Base-by-base conservation (phyloP, 2,329 filamentous ascomycete genomes). In the Dothideomycetidae sp. region DNA sequence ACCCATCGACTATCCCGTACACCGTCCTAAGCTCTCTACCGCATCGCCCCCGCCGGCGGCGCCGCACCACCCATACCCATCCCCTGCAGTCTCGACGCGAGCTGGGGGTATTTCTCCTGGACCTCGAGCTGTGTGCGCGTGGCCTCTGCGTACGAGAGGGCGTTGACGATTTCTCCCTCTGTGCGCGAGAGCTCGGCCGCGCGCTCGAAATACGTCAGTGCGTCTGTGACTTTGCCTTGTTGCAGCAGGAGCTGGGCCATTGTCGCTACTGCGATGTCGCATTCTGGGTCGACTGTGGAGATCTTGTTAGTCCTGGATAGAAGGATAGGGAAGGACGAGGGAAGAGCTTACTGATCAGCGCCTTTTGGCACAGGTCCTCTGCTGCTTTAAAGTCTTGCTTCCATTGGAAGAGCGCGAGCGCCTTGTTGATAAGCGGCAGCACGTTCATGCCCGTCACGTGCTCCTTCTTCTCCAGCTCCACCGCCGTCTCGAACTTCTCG, bases 371-470 rank as follows among this genome's bases (percentile, higher is more conserved):
- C 36, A 98, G 71, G 62, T 90, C 83, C 68, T 98, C 86, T 2
- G 90, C 88, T 61, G 93, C 88, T 43, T 73, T 68, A 56, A 93
- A 96, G 62, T 96, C 88, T 53, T 92, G 81, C 70, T 93, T 96
- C 81, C 86, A 94, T 59, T 98, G 90, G 73, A 94, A 96, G 32
- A 96, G 69, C 10, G 88, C 85, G 17, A 98, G 72, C 4, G 90
- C 86, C 68, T 98, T 98, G 75, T 98, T 98, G 64, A 98, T 96
- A 35, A 98, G 69, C 10, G 90, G 90, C 46, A 98, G 67, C 18
- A 98, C 90, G 53, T 98, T 98, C 79, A 98, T 96, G 44, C 84
- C 81, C 60, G 90, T 78, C 10, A 86, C 86, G 66, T 92, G 92
- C 46, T 76, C 78, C 61, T 83, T 77, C 68, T 90, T 92, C 72